Base-by-base conservation (phyloP, 805 yeast species). In the Candida qinlingensis region DNA sequence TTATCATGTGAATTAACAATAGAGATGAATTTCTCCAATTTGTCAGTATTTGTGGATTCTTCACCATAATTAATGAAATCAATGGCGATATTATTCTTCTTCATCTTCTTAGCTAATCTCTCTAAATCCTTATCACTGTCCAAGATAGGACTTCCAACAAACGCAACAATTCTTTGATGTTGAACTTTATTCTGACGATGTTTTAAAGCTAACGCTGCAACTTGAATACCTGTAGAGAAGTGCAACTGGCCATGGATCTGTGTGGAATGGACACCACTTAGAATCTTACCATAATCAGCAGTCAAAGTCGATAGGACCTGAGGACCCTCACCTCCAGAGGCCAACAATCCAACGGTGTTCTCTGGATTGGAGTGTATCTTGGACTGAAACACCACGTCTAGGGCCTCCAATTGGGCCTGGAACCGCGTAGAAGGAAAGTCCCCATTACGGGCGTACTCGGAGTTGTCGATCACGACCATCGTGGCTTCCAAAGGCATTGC, bases 151-250 rank as follows among this genome's bases (percentile, higher is more conserved):
- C 88, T 79, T 13, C 96, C 97, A 39, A 90, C 89, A 68, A 94
- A 94, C 37, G 81, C 87, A 50, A 94, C 78, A 51, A 94, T 87
- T 56, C 99, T 79, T 70, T 90, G 97, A 56, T 80, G 85, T 66
- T 90, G 98, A 6, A 85, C 84, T 68, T 87, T 90, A 70, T 94
- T 92, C 67, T 90, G 97, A 62, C 99, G 88, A 70, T 92, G 97
- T 65, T 91, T 94, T 63, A 92, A 80, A 19, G 97, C 97, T 61
- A 94, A 70, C 2, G 85, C 85, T 11, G 98, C 98, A 53, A 94
- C 96, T 70, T 91, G 96, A 57, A 94, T 81, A 9, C 96, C 95
- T 37, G 90, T 85, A 30, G 84, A 72, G 49, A 94, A 75, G 61
- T 89, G 87, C 8, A 74, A 64, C 37, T 73, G 66, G 2, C 96